Conservation (phyloP, 2,329 filamentous ascomycete genomes). For the Coniochaeta sp. region DNA sequence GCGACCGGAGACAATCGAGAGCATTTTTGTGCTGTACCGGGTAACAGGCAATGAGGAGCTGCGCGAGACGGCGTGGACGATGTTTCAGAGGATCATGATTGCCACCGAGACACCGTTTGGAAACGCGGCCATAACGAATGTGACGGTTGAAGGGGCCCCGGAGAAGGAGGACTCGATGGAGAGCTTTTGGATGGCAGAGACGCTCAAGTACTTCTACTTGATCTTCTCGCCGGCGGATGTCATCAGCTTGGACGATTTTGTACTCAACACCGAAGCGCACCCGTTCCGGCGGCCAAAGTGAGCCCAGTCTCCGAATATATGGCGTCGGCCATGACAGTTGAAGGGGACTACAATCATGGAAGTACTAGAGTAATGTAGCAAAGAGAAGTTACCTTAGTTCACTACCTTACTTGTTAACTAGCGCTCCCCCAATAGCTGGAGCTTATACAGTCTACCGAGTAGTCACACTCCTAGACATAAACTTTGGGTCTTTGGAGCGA, state of each 20-base stretch:
- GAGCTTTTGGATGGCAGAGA: slow-evolving; percentile 32
- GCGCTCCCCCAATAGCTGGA: too few species aligned
- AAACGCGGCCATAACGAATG: slow-evolving; percentile 46
- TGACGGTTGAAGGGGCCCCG: slow-evolving; percentile 23
- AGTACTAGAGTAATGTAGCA: too few species aligned
- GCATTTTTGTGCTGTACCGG: slow-evolving; percentile 58
- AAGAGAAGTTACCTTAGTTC: too few species aligned
- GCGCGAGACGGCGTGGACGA: slow-evolving; percentile 53
- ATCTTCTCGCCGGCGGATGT: slow-evolving; percentile 50
- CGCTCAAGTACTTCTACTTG: slow-evolving; percentile 56
- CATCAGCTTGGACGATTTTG: slow-evolving; percentile 52
- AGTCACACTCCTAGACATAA: too few species aligned
- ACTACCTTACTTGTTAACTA: too few species aligned
- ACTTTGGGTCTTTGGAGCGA: too few species aligned
- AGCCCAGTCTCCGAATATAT: too few species aligned
- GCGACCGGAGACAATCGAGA: slow-evolving; percentile 59
- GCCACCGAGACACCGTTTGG: slow-evolving; percentile 42
- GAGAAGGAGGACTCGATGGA: slow-evolving; percentile 55
- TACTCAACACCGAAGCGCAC: slow-evolving; percentile 26
- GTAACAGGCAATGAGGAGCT: slow-evolving; percentile 49
- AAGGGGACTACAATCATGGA: too few species aligned
- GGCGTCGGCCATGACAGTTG: too few species aligned
- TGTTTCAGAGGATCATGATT: slow-evolving; percentile 48
- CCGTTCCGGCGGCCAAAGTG: slow-evolving; percentile 1
- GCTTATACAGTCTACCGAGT: too few species aligned